Conservation (phyloP, 116 monocot genomes). For the Phalaenopsis hybrid region DNA sequence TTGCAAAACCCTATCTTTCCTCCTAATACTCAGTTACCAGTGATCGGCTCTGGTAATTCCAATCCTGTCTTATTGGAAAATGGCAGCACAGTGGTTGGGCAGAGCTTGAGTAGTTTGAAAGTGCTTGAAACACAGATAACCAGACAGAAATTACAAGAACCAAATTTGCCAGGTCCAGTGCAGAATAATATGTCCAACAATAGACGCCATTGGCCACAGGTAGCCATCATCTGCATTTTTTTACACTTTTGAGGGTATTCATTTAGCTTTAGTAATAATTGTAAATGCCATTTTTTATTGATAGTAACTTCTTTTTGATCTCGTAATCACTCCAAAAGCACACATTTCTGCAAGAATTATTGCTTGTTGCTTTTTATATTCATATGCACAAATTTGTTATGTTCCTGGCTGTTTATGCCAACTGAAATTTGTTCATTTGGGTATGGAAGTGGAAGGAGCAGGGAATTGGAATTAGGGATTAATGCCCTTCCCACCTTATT, state of each 20-base stretch:
- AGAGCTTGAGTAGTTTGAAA: not conserved
- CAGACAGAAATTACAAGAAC: not conserved
- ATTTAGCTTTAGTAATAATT: not conserved
- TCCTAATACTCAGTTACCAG: not conserved
- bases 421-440: not conserved
- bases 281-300: not conserved
- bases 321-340: not conserved
- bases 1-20: conserved; percentile 4
- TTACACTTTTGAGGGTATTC: not conserved
- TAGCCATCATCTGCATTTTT: not conserved
- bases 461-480: not conserved
- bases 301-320: not conserved
- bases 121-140: not conserved
- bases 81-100: not conserved
- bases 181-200: not conserved
- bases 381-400: not conserved
- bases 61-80: not conserved
- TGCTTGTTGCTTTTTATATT: not conserved
- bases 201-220: conserved; percentile 2
- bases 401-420: not conserved
- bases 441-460: not conserved
- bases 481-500: not conserved
- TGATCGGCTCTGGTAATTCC: not conserved
- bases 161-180: not conserved
- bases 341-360: too few relatives aligned